These are phyloP conservation scores for Kwoniella europaea DNA, from an alignment of 768 basidiomycete species.

Conservation along the genomic window DNA sequence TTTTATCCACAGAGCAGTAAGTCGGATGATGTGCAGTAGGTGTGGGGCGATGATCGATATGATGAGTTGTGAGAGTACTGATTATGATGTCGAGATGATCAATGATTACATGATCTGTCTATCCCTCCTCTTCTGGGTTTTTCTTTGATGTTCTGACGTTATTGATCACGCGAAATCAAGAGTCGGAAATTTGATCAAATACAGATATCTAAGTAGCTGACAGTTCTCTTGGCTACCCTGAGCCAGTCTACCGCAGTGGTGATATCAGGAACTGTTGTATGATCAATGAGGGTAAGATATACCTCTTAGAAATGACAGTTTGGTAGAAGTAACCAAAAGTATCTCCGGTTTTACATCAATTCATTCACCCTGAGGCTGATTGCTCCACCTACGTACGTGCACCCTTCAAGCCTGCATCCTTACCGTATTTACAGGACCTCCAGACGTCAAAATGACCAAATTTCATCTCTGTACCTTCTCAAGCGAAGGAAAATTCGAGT, in stretches of 20 bases:
- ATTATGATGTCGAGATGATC: conserved; percentile 3
- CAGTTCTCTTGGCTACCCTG: too few species aligned
- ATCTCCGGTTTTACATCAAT: too few species aligned
- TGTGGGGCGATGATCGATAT: background rate
- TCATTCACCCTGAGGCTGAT: background rate
- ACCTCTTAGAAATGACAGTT: too few species aligned
- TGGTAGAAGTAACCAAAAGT: too few species aligned
- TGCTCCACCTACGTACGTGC: conserved; percentile 4
- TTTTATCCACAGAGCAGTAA: background rate
- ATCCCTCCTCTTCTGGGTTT: background rate
- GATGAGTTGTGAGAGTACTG: background rate
- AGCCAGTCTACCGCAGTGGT: background rate
- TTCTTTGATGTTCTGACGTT: background rate
- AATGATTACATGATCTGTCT: background rate
- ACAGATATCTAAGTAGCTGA: background rate
- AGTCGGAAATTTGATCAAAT: background rate
- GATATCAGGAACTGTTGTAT: background rate
- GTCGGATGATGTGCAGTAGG: background rate
- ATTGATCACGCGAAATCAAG: conserved; percentile 10
- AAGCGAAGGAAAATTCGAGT: background rate
- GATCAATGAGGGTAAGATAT: too few species aligned
- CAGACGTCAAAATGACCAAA: too few species aligned
- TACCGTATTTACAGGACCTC: background rate
- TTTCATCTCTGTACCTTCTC: background rate
- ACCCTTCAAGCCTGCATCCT: background rate